Evolutionary conservation across 306 rosid genomes (phyloP).

Genomic region (Corylus avellana): DNA sequence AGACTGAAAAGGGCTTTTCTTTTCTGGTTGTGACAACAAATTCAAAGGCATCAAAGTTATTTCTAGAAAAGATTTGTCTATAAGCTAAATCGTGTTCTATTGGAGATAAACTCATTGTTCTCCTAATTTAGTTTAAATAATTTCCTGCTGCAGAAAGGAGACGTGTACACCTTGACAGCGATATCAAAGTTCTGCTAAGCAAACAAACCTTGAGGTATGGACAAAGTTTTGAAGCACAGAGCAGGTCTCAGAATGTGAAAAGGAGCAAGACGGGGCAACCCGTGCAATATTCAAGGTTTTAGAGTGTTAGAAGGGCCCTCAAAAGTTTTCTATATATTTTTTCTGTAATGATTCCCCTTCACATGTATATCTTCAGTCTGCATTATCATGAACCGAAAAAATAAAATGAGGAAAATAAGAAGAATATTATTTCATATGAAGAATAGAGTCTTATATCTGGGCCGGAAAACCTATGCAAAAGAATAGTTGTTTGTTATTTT

Average conservation of each 20-base stretch:
- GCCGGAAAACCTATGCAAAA: background rate
- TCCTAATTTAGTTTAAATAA: background rate
- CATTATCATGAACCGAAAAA: background rate
- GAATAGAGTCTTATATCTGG: background rate
- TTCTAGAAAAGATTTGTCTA: background rate
- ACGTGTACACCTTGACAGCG: background rate
- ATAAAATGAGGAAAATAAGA: background rate
- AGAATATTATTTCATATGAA: background rate
- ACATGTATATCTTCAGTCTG: background rate
- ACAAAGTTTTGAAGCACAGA: background rate
- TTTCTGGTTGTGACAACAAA: background rate
- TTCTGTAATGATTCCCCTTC: background rate
- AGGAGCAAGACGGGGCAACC: slow-evolving; percentile 3
- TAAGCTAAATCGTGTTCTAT: background rate
- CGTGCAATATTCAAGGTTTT: slow-evolving; percentile 7
- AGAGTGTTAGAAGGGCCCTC: background rate
- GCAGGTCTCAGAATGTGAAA: background rate
- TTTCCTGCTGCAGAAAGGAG: slow-evolving; percentile 1
- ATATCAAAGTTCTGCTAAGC: background rate
- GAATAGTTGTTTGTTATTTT: background rate
- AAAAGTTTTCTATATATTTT: background rate
- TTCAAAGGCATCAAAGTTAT: background rate
- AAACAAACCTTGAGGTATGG: background rate
- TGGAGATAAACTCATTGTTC: background rate
- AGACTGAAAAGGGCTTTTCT: background rate